Conservation (phyloP, 768 basidiomycete species). For the Hygrocybe punicea region DNA sequence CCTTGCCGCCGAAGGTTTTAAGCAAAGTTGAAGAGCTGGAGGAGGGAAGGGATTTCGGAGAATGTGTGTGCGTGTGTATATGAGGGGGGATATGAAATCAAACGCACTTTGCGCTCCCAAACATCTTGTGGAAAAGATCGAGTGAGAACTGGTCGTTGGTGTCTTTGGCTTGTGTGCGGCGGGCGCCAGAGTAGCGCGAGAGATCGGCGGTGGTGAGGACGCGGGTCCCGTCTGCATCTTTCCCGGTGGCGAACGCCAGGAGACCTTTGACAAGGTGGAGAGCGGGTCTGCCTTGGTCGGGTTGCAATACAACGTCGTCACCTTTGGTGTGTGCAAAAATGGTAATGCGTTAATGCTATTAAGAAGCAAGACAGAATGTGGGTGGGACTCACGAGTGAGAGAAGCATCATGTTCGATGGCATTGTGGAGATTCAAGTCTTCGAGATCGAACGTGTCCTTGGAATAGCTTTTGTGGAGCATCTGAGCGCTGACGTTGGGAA, state of each 20-base stretch:
- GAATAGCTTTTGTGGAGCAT: slow-evolving; percentile 55
- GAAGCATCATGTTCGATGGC: slow-evolving; percentile 73
- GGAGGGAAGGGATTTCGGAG: not conserved
- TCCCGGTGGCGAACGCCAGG: slow-evolving; percentile 56
- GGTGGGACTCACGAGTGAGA: slow-evolving; percentile 48
- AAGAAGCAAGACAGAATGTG: not conserved
- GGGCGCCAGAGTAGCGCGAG: slow-evolving; percentile 53
- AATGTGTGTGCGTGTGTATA: not conserved
- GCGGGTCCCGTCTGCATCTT: slow-evolving; percentile 44
- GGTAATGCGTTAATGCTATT: no score
- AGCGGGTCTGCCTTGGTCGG: slow-evolving; percentile 54
- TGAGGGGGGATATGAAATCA: slow-evolving; percentile 10
- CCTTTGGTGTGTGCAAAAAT: slow-evolving; percentile 40
- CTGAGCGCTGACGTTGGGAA: slow-evolving; percentile 57
- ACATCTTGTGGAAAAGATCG: slow-evolving; percentile 51
- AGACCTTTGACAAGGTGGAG: slow-evolving; percentile 52
- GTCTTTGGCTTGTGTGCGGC: slow-evolving; percentile 53
- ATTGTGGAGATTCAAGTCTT: slow-evolving; percentile 69
- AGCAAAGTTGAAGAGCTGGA: slow-evolving; percentile 59
- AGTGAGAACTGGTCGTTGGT: slow-evolving; percentile 58
- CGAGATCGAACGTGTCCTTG: slow-evolving; percentile 60
- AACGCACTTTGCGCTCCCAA: slow-evolving; percentile 65
- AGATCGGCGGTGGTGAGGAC: slow-evolving; percentile 59
- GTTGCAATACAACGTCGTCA: slow-evolving; percentile 42
- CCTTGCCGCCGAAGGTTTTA: slow-evolving; percentile 62